Conservation (phyloP, 2,329 filamentous ascomycete species). For the Fusarium drepaniforme region DNA sequence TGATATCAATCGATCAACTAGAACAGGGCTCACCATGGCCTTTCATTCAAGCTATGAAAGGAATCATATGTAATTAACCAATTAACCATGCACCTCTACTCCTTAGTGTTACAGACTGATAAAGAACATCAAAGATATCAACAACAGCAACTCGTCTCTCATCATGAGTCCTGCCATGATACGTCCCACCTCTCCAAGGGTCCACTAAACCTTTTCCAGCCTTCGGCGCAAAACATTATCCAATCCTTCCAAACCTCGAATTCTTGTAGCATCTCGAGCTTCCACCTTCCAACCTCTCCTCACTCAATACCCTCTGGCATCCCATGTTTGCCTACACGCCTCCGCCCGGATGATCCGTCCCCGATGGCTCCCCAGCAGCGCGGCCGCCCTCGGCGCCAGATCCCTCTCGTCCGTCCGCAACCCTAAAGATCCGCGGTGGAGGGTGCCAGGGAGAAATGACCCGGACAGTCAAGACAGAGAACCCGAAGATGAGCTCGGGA, state of each 20-base stretch:
- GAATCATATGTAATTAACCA: background rate
- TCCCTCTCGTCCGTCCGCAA: slow-evolving; percentile 1
- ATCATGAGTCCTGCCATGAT: slow-evolving; percentile 18
- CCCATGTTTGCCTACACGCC: slow-evolving; percentile 32
- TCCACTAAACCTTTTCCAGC: slow-evolving; percentile 33
- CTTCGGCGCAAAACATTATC: slow-evolving; percentile 12
- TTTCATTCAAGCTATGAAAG: background rate
- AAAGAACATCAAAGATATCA: background rate
- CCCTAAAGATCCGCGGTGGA: background rate
- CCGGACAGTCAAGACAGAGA: background rate
- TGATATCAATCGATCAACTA: background rate
- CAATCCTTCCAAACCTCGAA: slow-evolving; percentile 1
- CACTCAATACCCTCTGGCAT: background rate
- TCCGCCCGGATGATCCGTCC: slow-evolving; percentile 47
- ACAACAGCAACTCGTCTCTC: background rate
- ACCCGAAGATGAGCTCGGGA: background rate
- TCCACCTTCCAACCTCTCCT: background rate
- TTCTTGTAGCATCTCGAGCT: background rate
- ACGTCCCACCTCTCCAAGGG: background rate
- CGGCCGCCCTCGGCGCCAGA: slow-evolving; percentile 33
- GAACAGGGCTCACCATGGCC: background rate
- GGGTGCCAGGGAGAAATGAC: background rate
- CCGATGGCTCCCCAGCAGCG: slow-evolving; percentile 42
- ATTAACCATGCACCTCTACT: background rate
- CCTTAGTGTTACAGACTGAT: too few relatives aligned